Evolutionary conservation across 495 filamentous ascomycete genomes (phyloP), one percentile per base, ranked within the genome.

Genomic region (Hyaloscypha finlandica): DNA sequence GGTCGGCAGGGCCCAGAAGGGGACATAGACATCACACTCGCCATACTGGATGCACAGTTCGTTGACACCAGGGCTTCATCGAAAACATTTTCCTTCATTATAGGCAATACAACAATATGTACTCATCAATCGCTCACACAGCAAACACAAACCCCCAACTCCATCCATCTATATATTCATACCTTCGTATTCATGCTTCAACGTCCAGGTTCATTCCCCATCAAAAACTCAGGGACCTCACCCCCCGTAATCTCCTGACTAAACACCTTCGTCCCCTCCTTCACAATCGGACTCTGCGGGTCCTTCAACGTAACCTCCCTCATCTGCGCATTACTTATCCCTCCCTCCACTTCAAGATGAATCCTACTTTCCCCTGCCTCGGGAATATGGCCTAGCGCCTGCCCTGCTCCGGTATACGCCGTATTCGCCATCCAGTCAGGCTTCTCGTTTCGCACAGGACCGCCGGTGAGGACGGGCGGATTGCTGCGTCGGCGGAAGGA

Each of bases 341-440:
- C 64, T 56, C 8, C 20, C 29, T 29, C 29, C 16, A 1, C 25
- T 59, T 66, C 64, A 25, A 66, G 8, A 20, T 59, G n/a, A 4
- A 66, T n/a, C 16, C 20, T 29, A 56, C 64, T 67, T 35, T 70
- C 68, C n/a, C 61, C 63, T 16, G 68, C 68, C 42, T 70, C 68
- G 16, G 68, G 64, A 16, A 70, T 70, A 60, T 67, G 64, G 4
- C 64, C 64, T 8, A 70, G 39, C 9, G 4, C 59, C n/a, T 61
- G 22, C 32, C 48, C 37, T 54, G 20, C 33, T 55, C 19, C n/a
- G 1, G 0, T 42, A 51, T 33, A 45, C 61, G n/a, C 61, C 61
- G 9, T 37, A 37, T 37, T 37, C 35, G 30, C 56, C 14, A 16
- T 14, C 42, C 42, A 48, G 4, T 48, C 42, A 22, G 35, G 22